Evolutionary conservation across 2,329 filamentous ascomycete genomes (phyloP), one percentile per base, ranked within the genome.

Genomic region (Claviceps africana): DNA sequence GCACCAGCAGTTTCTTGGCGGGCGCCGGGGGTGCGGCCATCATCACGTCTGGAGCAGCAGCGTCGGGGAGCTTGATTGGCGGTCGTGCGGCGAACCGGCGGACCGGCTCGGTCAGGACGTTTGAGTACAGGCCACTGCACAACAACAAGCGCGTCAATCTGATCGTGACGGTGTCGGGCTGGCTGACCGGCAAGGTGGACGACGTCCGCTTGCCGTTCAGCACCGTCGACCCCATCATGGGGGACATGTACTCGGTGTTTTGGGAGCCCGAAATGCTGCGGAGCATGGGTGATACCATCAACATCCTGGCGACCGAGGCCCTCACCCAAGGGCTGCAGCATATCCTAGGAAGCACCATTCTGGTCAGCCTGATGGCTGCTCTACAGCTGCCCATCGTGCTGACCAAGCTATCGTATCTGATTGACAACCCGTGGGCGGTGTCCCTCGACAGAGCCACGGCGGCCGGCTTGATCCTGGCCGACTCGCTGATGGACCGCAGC

Each of bases 211-310:
- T 98, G 62, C 93, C 93, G 8, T 98, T 86, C 68, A 96, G 89
- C 71, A 98, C 94, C 0, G 85, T 98, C 7, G 90, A 98, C 66
- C 88, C 94, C 0, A 81, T 97, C 56, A 98, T 98, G 93, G 93
- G 93, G 13, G 93, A 98, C 64, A 83, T 98, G 17, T 98, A 98
- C 70, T 96, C 91, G 0, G 84, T 98, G 11, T 74, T 94, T 54
- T 98, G 93, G 90, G 93, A 98, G 67, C 94, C 93, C 3, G 93
- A 98, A 64, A 95, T 98, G 90, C 77, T 98, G 64, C 85, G 82
- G 60, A 95, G 88, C 68, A 98, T 96, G 84, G 93, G 93, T 78
- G 88, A 93, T 65, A 98, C 93, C 46, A 97, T 98, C 62, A 96
- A 96, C 62, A 97, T 98, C 68, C 74, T 98, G 57, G 93, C 93